Percentiles rank a stretch among this genome's conserved stretches.
Conservation (phyloP, 2,329 filamentous ascomycete species). For the Hymenoscyphus occultus region DNA sequence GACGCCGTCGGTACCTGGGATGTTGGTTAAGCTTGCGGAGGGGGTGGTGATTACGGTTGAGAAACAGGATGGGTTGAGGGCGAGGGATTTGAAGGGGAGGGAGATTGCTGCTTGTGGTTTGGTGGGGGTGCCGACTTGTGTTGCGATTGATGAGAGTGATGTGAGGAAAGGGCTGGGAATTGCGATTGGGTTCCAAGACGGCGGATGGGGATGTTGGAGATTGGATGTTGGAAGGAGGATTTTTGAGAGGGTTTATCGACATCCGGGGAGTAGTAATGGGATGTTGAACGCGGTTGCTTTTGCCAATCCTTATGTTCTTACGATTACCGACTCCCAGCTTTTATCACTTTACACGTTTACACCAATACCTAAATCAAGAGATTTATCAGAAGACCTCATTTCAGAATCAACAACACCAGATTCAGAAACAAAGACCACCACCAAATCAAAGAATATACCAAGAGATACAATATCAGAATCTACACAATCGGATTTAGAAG, state of each 20-base stretch:
- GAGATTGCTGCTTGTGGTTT: conserved; percentile 49
- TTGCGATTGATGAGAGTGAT: conserved; percentile 60
- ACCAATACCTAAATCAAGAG: conserved; percentile 16
- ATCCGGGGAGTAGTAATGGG: conserved; percentile 32
- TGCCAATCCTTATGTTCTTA: conserved; percentile 72
- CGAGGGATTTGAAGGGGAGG: conserved; percentile 70
- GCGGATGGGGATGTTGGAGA: conserved; percentile 68
- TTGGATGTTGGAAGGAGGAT: conserved; percentile 46
- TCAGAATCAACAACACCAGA: background rate
- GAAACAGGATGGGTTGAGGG: conserved; percentile 64
- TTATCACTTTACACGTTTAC: conserved; percentile 73
- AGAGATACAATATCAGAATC: too few relatives aligned
- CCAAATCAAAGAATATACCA: background rate
- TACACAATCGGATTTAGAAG: too few relatives aligned
- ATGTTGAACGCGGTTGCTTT: conserved; percentile 68
- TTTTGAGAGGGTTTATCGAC: conserved; percentile 25
- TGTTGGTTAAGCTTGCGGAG: conserved; percentile 74
- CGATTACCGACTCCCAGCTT: conserved; percentile 70
- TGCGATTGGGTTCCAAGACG: conserved; percentile 67
- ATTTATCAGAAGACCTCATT: background rate
- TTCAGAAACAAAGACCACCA: background rate
- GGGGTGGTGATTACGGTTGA: conserved; percentile 79
- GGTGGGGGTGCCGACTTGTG: conserved; percentile 52
- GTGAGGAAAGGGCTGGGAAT: conserved; percentile 53
- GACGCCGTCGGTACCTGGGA: conserved; percentile 43